A percentile compares a stretch with the other conserved stretches of the same genome.
phyloP scores from a whole-genome alignment of 2,329 filamentous ascomycete genomes.

The Plectosphaerella cucumerina region DNA sequence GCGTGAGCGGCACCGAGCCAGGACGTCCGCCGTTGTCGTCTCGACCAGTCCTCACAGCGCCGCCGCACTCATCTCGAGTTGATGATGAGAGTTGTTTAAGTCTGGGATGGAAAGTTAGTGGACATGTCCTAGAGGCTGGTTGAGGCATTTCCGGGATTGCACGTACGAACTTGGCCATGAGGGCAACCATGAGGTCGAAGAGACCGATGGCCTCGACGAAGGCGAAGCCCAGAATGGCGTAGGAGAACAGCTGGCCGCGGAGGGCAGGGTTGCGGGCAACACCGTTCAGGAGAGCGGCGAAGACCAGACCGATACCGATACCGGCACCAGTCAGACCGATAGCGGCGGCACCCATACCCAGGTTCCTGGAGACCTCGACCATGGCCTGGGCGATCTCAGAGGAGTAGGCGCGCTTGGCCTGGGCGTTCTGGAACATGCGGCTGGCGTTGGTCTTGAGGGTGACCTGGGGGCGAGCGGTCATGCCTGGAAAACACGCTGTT shows the following conservation, averaged over 20 bases:
- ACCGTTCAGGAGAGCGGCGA: slow-evolving; percentile 83
- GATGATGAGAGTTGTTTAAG: slow-evolving; percentile 5
- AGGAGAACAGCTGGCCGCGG: slow-evolving; percentile 92
- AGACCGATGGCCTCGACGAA: slow-evolving; percentile 92
- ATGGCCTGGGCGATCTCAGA: slow-evolving; percentile 85
- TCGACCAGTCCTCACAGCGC: not conserved
- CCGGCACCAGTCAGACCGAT: slow-evolving; percentile 89
- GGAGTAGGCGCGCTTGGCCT: slow-evolving; percentile 71
- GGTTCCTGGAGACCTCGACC: slow-evolving; percentile 87
- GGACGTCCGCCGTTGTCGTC: not conserved
- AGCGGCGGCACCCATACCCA: slow-evolving; percentile 84
- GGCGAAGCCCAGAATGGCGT: slow-evolving; percentile 92
- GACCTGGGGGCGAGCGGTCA: slow-evolving; percentile 64
- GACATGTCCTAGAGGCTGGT: not conserved
- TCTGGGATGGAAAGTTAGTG: slow-evolving; percentile 3
- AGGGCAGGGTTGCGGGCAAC: slow-evolving; percentile 93
- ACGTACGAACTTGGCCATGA: slow-evolving; percentile 87
- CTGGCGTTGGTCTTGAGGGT: slow-evolving; percentile 62
- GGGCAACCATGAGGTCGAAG: slow-evolving; percentile 87
- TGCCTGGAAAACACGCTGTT: slow-evolving; percentile 35
- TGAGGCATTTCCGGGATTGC: not conserved
- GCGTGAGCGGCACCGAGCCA: not conserved
- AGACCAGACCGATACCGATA: slow-evolving; percentile 95
- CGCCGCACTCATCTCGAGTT: not conserved
- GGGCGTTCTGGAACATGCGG: slow-evolving; percentile 56